A percentile compares a stretch with the other conserved stretches of the same genome.
Evolutionary conservation across 139 green algal species (phyloP).

Genomic region (Tetradesmus obliquus): DNA sequence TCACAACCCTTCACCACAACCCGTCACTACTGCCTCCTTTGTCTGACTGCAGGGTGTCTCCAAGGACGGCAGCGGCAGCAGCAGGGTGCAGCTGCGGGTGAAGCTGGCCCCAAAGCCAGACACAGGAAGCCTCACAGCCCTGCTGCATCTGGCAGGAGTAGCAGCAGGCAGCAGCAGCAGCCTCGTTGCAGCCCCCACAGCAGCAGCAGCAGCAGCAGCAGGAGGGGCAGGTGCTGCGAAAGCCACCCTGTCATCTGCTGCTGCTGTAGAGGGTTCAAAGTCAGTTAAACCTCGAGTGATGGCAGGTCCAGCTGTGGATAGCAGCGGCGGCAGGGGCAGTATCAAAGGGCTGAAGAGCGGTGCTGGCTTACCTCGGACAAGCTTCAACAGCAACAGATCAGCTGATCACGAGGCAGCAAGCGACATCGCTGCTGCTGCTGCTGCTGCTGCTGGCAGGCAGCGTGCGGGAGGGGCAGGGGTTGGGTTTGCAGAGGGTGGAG

Average conservation of each 20-base stretch:
- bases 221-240: not conserved
- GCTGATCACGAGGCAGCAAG: not conserved
- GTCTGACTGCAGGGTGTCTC: not conserved
- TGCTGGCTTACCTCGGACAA: not conserved
- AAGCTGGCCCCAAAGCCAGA: not conserved
- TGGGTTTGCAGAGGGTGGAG: not conserved
- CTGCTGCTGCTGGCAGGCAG: not conserved
- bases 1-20: too few species aligned
- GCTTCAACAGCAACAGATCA: not conserved
- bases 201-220: not conserved
- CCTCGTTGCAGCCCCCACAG: too few species aligned
- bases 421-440: not conserved
- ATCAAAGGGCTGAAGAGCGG: not conserved
- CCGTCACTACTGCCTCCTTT: too few species aligned
- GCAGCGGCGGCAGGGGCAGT: not conserved
- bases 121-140: not conserved
- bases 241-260: not conserved
- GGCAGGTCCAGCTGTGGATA: not conserved
- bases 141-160: slow-evolving; percentile 16
- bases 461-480: not conserved
- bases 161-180: not conserved
- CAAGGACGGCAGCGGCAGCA: slow-evolving; percentile 2
- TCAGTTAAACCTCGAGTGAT: not conserved
- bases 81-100: not conserved
- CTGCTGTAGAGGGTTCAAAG: not conserved